Evolutionary conservation across 2,329 filamentous ascomycete genomes (phyloP).

Genomic region (Phaeosphaeriaceae sp.): DNA sequence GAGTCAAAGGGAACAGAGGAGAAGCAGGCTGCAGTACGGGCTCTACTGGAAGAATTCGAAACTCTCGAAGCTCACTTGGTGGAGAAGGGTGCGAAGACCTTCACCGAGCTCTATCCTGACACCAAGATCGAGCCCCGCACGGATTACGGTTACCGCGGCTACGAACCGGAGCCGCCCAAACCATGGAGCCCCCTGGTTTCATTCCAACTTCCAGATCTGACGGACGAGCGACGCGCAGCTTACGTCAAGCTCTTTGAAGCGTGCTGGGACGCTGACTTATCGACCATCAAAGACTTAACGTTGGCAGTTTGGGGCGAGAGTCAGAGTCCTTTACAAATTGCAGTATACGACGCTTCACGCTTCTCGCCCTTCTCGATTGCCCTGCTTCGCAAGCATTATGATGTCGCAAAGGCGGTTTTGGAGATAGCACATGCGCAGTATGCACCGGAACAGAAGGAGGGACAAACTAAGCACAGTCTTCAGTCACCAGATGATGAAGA

Average conservation of each 20-base stretch:
- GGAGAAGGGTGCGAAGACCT: constrained; percentile 69
- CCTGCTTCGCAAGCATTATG: constrained; percentile 68
- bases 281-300: constrained; percentile 70
- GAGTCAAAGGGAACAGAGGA: constrained; percentile 49
- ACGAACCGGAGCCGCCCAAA: constrained; percentile 18
- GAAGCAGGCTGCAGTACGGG: constrained; percentile 64
- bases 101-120: constrained; percentile 67
- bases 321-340: constrained; percentile 65
- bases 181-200: constrained; percentile 21
- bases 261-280: constrained; percentile 72
- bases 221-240: constrained; percentile 60
- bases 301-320: constrained; percentile 65
- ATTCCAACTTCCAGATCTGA: constrained; percentile 60
- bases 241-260: constrained; percentile 77
- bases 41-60: constrained; percentile 61
- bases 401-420: constrained; percentile 70
- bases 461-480: constrained; percentile 59
- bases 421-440: constrained; percentile 76
- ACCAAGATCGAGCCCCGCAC: constrained; percentile 1
- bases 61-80: constrained; percentile 63
- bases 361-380: constrained; percentile 73
- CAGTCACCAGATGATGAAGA: constrained; percentile 42
- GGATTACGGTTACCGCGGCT: background rate
- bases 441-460: constrained; percentile 56
- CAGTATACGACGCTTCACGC: constrained; percentile 59